These are phyloP conservation scores for Penicillium sp. DNA, from an alignment of 2,329 filamentous ascomycete species.

Conservation along the genomic window DNA sequence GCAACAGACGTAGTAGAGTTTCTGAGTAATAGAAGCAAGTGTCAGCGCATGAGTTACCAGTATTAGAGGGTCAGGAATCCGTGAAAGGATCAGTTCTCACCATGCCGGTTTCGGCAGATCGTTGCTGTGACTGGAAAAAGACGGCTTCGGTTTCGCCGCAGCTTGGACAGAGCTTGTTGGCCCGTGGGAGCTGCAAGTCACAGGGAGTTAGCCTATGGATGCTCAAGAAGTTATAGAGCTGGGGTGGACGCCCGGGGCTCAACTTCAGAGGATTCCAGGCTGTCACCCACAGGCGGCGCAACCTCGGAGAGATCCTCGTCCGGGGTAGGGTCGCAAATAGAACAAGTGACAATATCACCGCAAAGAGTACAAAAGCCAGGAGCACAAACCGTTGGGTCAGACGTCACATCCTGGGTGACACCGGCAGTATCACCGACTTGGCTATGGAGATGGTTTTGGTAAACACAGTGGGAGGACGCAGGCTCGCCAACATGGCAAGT, in stretches of 20 bases:
- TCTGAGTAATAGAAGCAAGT: constrained; percentile 49
- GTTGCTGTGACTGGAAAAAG: constrained; percentile 98
- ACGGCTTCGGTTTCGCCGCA: constrained; percentile 89
- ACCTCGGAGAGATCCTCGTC: constrained; percentile 16
- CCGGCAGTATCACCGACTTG: constrained; percentile 92
- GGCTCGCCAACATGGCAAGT: constrained; percentile 90
- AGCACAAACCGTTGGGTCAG: constrained; percentile 94
- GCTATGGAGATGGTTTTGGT: constrained; percentile 89
- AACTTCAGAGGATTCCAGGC: background rate
- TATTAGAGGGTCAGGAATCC: background rate
- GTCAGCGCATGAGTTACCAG: constrained; percentile 12
- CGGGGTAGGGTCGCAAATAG: constrained; percentile 47
- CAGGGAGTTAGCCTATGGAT: constrained; percentile 30
- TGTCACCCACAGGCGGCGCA: constrained; percentile 7
- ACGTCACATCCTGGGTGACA: constrained; percentile 94
- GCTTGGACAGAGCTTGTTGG: constrained; percentile 77
- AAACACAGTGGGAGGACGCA: constrained; percentile 85
- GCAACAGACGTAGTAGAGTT: constrained; percentile 93
- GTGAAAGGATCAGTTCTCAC: constrained; percentile 53
- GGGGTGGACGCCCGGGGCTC: background rate
- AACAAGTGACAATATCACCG: constrained; percentile 56
- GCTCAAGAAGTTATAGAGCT: constrained; percentile 12
- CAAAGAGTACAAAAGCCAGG: constrained; percentile 57
- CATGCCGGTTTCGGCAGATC: constrained; percentile 97
- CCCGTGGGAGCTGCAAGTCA: constrained; percentile 73